Evolutionary conservation across 208 protist genomes (phyloP).

Genomic region (Baffinella frigidus): DNA sequence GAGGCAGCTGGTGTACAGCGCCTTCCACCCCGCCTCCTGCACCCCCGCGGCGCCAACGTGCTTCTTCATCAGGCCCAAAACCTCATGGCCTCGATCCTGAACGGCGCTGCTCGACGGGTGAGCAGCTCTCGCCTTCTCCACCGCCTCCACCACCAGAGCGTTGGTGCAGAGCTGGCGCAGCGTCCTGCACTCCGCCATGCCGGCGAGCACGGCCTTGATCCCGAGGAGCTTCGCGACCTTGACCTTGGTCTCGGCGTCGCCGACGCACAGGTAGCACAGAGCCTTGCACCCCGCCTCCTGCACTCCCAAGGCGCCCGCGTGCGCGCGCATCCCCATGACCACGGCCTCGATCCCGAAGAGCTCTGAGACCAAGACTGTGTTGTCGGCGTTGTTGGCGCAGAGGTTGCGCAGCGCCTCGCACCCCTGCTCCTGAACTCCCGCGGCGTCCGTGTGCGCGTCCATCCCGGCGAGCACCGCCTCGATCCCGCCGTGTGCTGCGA

Average conservation of each 20-base stretch:
- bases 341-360: not conserved
- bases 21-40: not conserved
- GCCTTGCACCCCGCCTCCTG: not conserved
- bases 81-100: too few species aligned
- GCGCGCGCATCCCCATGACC: not conserved
- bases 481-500: not conserved
- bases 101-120: not conserved
- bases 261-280: not conserved
- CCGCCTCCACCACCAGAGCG: too few species aligned
- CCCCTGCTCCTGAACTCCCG: conserved; percentile 6
- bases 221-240: not conserved
- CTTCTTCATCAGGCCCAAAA: too few species aligned
- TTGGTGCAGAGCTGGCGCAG: too few species aligned
- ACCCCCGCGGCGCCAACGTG: not conserved
- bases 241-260: conserved; percentile 31
- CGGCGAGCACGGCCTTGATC: conserved; percentile 19
- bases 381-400: conserved; percentile 12
- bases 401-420: conserved; percentile 7
- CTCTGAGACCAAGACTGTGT: not conserved
- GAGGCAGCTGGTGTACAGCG: not conserved
- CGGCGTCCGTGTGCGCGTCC: not conserved
- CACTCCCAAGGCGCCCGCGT: not conserved
- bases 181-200: too few species aligned
- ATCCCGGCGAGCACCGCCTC: not conserved
- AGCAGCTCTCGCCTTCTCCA: too few species aligned